Percentiles rank a stretch among this genome's conserved stretches.
Evolutionary conservation across 345 rosid species (phyloP).

Genomic region (Excoecaria agallocha): DNA sequence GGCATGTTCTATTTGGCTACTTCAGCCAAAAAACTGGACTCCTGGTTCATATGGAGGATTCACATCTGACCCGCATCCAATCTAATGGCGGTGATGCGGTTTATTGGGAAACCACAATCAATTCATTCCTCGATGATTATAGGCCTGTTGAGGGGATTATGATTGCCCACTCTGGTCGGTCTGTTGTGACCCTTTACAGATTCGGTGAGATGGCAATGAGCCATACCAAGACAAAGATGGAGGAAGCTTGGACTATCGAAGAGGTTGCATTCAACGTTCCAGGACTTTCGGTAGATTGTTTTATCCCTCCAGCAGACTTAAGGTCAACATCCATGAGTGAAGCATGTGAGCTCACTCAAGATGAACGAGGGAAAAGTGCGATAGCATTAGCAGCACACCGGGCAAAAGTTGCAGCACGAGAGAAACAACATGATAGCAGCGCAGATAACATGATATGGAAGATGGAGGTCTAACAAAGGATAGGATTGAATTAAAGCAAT

Average conservation of each 20-base stretch:
- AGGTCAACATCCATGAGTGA: constrained; percentile 56
- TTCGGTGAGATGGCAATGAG: constrained; percentile 89
- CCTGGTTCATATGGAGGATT: constrained; percentile 79
- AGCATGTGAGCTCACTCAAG: constrained; percentile 62
- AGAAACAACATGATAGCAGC: constrained; percentile 38
- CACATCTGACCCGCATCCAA: constrained; percentile 81
- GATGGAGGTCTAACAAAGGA: constrained; percentile 43
- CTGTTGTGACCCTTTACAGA: constrained; percentile 82
- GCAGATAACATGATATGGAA: constrained; percentile 40
- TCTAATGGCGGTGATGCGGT: constrained; percentile 74
- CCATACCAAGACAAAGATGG: constrained; percentile 89
- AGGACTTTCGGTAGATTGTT: constrained; percentile 78
- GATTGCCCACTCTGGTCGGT: constrained; percentile 92
- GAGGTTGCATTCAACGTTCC: constrained; percentile 96
- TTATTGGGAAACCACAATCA: constrained; percentile 90
- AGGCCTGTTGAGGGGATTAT: constrained; percentile 85
- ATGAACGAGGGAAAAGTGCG: constrained; percentile 53
- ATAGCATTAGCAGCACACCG: constrained; percentile 47
- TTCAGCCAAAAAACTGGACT: constrained; percentile 92
- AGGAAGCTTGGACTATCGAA: constrained; percentile 90
- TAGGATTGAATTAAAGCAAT: constrained; percentile 32
- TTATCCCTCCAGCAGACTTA: constrained; percentile 87
- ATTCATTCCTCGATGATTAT: constrained; percentile 76
- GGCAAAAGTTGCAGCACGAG: constrained; percentile 74
- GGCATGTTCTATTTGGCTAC: constrained; percentile 83